These are phyloP conservation scores for Apiospora malaysiana DNA, from an alignment of 2,329 filamentous ascomycete genomes.

Conservation along the genomic window DNA sequence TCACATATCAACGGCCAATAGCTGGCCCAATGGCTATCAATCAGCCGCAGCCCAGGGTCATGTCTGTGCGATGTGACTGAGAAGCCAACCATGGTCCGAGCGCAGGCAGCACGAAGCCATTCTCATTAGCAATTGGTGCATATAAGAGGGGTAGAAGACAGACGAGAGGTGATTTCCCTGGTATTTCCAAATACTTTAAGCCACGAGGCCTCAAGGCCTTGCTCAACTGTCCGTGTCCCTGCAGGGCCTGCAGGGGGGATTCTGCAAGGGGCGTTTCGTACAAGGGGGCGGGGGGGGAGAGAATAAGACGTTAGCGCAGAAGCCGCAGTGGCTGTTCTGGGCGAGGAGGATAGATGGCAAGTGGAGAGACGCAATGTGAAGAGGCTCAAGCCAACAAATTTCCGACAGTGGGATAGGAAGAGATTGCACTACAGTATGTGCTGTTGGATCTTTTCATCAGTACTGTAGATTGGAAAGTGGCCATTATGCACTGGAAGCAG, in stretches of 20 bases:
- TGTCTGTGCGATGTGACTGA: neutral
- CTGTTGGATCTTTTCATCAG: no score
- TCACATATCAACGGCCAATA: neutral
- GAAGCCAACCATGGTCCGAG: neutral
- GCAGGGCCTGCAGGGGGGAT: neutral
- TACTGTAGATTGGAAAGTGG: no score
- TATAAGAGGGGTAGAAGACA: neutral
- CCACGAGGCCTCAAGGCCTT: neutral
- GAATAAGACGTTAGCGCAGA: neutral
- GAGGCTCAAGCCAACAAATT: neutral
- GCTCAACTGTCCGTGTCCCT: neutral
- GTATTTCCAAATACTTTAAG: neutral
- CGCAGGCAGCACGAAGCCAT: neutral
- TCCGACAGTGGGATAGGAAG: neutral
- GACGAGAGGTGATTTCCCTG: neutral
- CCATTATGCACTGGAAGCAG: no score
- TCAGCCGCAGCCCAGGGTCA: neutral
- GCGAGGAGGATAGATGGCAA: neutral
- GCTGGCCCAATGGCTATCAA: neutral
- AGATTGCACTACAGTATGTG: neutral
- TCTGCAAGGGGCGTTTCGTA: conserved; percentile 9
- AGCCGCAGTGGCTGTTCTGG: neutral
- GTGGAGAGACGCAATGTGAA: neutral
- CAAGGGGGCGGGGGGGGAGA: no score
- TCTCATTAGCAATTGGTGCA: neutral